Conservation (phyloP, 768 basidiomycete genomes). For the Hebeloma cylindrosporum region DNA sequence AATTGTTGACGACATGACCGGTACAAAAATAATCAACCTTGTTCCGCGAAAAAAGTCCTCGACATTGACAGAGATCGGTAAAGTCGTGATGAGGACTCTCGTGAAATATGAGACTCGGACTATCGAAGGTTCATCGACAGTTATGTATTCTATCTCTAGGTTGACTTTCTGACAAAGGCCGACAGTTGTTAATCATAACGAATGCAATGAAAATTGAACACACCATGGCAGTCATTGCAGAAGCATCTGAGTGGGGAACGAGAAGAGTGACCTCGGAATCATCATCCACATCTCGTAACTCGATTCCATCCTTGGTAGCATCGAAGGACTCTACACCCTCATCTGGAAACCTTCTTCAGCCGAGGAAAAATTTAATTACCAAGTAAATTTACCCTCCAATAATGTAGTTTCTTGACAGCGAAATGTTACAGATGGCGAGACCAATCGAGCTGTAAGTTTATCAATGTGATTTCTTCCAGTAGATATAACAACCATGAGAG, state of each 20-base stretch:
- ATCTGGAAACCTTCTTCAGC: conserved; percentile 2
- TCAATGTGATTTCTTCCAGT: conserved; percentile 70
- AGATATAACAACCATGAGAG: conserved; percentile 54
- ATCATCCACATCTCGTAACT: conserved; percentile 47
- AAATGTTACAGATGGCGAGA: conserved; percentile 56
- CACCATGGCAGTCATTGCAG: conserved; percentile 62
- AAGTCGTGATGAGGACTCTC: conserved; percentile 58
- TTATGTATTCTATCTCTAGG: conserved; percentile 67
- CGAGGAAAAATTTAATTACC: background rate
- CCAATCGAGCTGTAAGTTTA: conserved; percentile 52
- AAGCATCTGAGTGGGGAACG: conserved; percentile 68
- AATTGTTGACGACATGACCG: too few relatives aligned
- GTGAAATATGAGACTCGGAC: conserved; percentile 54
- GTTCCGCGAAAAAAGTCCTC: conserved; percentile 93
- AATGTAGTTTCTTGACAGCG: conserved; percentile 41
- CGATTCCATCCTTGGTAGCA: conserved; percentile 42
- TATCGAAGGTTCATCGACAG: conserved; percentile 49
- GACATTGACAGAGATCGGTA: conserved; percentile 91
- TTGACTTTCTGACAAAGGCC: conserved; percentile 57
- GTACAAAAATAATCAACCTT: conserved; percentile 60
- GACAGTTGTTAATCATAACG: conserved; percentile 1
- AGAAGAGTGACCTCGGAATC: conserved; percentile 47
- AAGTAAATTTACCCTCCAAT: conserved; percentile 30
- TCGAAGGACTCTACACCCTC: conserved; percentile 29
- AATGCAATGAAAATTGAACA: conserved; percentile 19